Conservation (phyloP, 2,329 filamentous ascomycete species). For the Arthrobotrys musiformis region DNA sequence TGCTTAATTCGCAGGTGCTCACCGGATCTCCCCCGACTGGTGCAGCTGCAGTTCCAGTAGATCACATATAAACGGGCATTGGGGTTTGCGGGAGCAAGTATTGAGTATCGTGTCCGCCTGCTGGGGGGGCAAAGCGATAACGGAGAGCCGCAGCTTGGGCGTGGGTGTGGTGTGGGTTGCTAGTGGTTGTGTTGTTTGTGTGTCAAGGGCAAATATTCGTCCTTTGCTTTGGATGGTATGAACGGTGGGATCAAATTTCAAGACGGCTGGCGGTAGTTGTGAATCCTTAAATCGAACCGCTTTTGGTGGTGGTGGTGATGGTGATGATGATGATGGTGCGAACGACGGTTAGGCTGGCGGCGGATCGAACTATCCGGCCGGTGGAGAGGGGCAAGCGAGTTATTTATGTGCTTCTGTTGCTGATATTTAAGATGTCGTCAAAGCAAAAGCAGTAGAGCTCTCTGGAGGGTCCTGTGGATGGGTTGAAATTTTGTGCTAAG, state of each 20-base stretch:
- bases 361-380: conserved; percentile 13
- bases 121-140: conserved; percentile 1
- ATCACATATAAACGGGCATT: conserved; percentile 29
- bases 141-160: background rate
- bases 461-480: conserved; percentile 32
- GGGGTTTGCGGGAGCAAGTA: background rate
- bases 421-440: conserved; percentile 35
- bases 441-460: conserved; percentile 31
- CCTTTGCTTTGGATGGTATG: background rate
- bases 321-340: no score
- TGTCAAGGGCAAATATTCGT: background rate
- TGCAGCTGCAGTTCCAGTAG: conserved; percentile 2
- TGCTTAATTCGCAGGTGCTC: conserved; percentile 11
- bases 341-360: conserved; percentile 1
- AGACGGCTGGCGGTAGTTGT: background rate
- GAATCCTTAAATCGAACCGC: conserved; percentile 9
- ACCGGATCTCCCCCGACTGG: conserved; percentile 28
- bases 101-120: conserved; percentile 8
- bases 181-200: conserved; percentile 16
- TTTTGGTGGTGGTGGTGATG: background rate
- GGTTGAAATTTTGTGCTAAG: conserved; percentile 19
- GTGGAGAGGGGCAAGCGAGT: conserved; percentile 49
- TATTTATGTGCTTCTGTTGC: conserved; percentile 45
- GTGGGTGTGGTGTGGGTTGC: background rate
- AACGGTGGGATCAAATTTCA: background rate